Percentiles rank a stretch among this genome's conserved stretches.
Evolutionary conservation across 2,329 filamentous ascomycete species (phyloP).

Genomic region (Lasiodiplodia hormozganensis): DNA sequence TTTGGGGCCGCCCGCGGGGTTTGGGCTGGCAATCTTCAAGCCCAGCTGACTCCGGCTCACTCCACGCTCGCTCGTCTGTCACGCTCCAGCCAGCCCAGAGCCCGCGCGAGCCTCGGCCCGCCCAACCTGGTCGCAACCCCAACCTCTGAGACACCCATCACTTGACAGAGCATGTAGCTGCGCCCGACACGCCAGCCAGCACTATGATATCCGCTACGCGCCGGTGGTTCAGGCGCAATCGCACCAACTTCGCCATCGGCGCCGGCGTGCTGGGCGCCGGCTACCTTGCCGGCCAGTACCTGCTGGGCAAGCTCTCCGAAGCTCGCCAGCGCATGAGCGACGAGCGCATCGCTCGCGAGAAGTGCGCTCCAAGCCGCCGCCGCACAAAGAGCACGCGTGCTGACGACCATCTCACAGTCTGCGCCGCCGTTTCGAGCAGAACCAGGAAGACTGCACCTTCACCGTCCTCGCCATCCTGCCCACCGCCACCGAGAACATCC

Average conservation of each 20-base stretch:
- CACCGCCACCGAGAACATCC: slow-evolving; percentile 86
- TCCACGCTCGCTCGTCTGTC: slow-evolving; percentile 9
- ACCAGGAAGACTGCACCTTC: slow-evolving; percentile 98
- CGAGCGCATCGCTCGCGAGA: slow-evolving; percentile 94
- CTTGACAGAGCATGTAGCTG: slow-evolving; percentile 28
- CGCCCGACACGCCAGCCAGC: slow-evolving; percentile 10
- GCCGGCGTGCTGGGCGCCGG: slow-evolving; percentile 86
- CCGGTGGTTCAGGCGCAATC: slow-evolving; percentile 91
- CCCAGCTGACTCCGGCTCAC: slow-evolving; percentile 27
- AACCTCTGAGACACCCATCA: slow-evolving; percentile 25
- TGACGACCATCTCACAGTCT: slow-evolving; percentile 63
- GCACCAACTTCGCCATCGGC: slow-evolving; percentile 86
- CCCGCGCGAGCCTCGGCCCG: slow-evolving; percentile 14
- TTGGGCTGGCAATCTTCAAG: slow-evolving; percentile 18
- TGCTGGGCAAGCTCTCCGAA: slow-evolving; percentile 88
- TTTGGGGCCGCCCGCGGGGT: slow-evolving; percentile 22
- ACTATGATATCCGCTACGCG: slow-evolving; percentile 74
- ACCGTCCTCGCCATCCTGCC: slow-evolving; percentile 95
- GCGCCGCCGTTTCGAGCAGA: slow-evolving; percentile 95
- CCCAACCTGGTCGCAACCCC: slow-evolving; percentile 19
- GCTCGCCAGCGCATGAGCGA: slow-evolving; percentile 96
- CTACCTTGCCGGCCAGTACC: slow-evolving; percentile 92
- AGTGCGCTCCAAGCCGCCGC: slow-evolving; percentile 63
- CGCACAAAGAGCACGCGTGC: background rate
- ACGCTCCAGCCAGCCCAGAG: slow-evolving; percentile 1